These are phyloP conservation scores for Nannochloropsis salina DNA, from an alignment of 108 stramenopile genomes.

Conservation along the genomic window DNA sequence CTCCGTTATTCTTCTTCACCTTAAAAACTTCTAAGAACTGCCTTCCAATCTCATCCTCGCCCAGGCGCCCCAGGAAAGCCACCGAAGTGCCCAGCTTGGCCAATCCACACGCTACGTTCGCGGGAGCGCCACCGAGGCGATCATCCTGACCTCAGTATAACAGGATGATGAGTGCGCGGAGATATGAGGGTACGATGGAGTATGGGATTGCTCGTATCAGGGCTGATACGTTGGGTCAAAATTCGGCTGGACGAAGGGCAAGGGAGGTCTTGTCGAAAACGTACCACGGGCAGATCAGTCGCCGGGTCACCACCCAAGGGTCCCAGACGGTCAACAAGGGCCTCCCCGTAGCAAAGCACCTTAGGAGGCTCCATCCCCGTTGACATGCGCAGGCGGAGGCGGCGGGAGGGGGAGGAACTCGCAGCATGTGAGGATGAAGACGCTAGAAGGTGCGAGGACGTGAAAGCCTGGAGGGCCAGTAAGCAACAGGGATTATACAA, in stretches of 20 bases:
- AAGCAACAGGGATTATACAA: no score
- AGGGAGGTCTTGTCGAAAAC: neutral
- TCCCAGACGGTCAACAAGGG: constrained; percentile 15
- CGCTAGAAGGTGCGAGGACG: neutral
- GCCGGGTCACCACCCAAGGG: neutral
- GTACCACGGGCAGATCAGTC: constrained; percentile 14
- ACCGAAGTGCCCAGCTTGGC: constrained; percentile 31
- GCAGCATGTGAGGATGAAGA: neutral
- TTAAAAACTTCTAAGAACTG: constrained; percentile 4
- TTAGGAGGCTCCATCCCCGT: neutral
- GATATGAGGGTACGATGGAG: no score
- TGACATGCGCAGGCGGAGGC: neutral
- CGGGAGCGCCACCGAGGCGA: constrained; percentile 41
- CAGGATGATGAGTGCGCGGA: neutral
- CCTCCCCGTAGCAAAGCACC: neutral
- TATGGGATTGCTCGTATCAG: no score
- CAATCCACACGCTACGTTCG: constrained; percentile 48
- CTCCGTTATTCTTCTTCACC: neutral
- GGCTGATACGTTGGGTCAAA: no score
- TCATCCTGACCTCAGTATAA: neutral
- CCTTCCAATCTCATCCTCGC: constrained; percentile 25
- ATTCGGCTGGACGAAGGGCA: neutral
- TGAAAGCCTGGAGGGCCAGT: neutral
- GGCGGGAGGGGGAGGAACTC: neutral
- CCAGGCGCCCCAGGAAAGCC: constrained; percentile 38